phyloP scores from a whole-genome alignment of 768 basidiomycete species.

The Cystobasidium ongulense region DNA sequence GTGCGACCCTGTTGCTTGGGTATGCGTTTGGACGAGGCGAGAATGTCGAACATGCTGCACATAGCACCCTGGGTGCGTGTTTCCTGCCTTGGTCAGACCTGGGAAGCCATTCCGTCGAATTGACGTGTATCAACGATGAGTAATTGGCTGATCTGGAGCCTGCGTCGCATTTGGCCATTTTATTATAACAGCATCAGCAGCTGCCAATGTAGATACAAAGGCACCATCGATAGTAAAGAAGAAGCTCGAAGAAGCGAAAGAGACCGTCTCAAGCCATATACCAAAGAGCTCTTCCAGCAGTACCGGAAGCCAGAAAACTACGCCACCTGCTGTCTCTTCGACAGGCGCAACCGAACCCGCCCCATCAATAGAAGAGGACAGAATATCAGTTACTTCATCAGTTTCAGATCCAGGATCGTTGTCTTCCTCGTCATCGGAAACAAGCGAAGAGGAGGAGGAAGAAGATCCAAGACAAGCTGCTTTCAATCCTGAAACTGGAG shows the following conservation, averaged over 20 bases:
- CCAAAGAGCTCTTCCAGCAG: not conserved
- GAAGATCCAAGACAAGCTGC: conserved; percentile 50
- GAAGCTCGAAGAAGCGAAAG: conserved; percentile 19
- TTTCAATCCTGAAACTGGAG: conserved; percentile 90
- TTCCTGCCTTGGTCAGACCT: not conserved
- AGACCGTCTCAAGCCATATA: not conserved
- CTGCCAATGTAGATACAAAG: not conserved
- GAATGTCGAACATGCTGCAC: not conserved
- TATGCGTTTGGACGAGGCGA: not conserved
- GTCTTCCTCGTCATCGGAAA: not conserved
- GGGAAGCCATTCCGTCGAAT: not conserved
- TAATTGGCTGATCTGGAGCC: not conserved
- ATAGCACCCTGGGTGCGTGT: not conserved
- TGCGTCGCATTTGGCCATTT: not conserved
- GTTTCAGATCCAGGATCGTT: conserved; percentile 14
- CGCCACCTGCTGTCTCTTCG: not conserved
- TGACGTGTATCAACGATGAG: not conserved
- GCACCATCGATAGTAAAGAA: not conserved
- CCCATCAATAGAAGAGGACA: conserved; percentile 8
- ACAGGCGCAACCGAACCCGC: conserved; percentile 5
- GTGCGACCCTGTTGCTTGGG: not conserved
- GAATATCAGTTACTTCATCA: not conserved
- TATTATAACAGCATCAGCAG: not conserved
- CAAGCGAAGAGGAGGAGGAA: conserved; percentile 13
- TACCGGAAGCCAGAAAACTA: not conserved